Base-by-base conservation (phyloP, 495 filamentous ascomycete species). In the Aspergillus heteromorphus region DNA sequence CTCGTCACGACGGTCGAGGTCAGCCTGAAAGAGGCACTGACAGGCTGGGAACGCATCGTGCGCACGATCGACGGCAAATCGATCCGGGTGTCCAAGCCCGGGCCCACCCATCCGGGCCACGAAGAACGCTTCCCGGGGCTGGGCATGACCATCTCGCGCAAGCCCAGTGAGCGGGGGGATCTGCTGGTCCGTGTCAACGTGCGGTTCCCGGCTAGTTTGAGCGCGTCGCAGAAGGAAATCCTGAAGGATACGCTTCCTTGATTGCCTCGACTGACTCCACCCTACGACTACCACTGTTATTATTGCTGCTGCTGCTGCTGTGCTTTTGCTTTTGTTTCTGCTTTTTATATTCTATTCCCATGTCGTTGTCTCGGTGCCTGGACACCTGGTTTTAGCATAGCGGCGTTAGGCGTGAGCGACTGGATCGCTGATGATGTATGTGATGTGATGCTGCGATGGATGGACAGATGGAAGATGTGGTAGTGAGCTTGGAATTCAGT, bases 21-120 rank as follows among this genome's bases (percentile, higher is more conserved):
- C 11, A 84, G 83, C 34, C 81, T 98, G n/a, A 97, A 96, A 66
- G 93, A 97, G 73, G 90, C 93, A n/a, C 75, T 98, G 19, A 96
- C 92, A 0, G 93, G 93, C 51, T 98, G 93, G 93, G 82, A 84
- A 56, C 84, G 88, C 30, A 92, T 88, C 34, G 79, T 98, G 16
- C 83, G 82, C n/a, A 98, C 95, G 9, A 97, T 98, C 54, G 93
- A 97, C 62, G 87, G 87, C 56, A 92, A 91, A 65, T 84, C 87
- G 53, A 70, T 97, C 54, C 79, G 74, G 27, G 80, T 97, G 52
- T 77, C 83, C 4, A 88, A 87, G 62, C 73, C 80, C 10, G 92
- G 92, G 0, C 92, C 92, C 0, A 97, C 92, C 5, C 83, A 85
- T 48, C 89, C 92, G 0, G 90, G 88, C 16, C 83, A 80, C 60